Evolutionary conservation across 2,329 filamentous ascomycete genomes (phyloP), one percentile per base, ranked within the genome.

Genomic region (Tolypocladium amazonense): DNA sequence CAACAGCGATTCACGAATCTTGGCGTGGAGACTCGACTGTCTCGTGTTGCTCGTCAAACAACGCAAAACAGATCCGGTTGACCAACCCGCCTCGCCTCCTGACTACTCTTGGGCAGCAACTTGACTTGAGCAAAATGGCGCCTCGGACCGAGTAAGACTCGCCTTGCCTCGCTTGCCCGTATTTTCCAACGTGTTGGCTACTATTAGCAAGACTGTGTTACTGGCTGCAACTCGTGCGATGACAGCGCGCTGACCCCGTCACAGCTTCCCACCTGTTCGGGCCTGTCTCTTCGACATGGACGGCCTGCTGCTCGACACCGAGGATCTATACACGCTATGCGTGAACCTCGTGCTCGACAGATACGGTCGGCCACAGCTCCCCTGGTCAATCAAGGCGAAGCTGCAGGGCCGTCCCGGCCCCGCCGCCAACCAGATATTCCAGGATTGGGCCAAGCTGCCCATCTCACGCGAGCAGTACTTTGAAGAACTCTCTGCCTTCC

Each of bases 251-350:
- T 53, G 50, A 53, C 50, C 30, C 33, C 1, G 45, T 45, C 33
- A 38, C 68, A 90, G 88, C 71, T 87, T 92, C 73, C 88, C 90
- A 25, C 86, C 88, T 55, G 81, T 97, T 61, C 84, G 92, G 66
- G 94, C 93, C 66, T 97, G 92, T 75, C 87, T 99, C 65, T 97
- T 99, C 73, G 94, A 99, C 79, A 97, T 97, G 92, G 94, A 99
- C 75, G 94, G 94, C 62, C 87, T 99, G 41, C 84, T 99, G 25
- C 89, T 99, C 71, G 87, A 97, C 75, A 92, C 90, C 39, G 94
- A 97, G 78, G 94, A 97, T 68, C 74, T 86, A 59, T 97, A 97
- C 79, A 94, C 91, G 0, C 72, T 83, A 33, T 88, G 89, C 74
- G 88, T 92, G 62, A 97, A 99, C 76, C 79, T 85, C 30, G 83